A percentile compares a stretch with the other conserved stretches of the same genome.
Conservation (phyloP, 1,139 yeast genomes). For the Yarrowia galli region DNA sequence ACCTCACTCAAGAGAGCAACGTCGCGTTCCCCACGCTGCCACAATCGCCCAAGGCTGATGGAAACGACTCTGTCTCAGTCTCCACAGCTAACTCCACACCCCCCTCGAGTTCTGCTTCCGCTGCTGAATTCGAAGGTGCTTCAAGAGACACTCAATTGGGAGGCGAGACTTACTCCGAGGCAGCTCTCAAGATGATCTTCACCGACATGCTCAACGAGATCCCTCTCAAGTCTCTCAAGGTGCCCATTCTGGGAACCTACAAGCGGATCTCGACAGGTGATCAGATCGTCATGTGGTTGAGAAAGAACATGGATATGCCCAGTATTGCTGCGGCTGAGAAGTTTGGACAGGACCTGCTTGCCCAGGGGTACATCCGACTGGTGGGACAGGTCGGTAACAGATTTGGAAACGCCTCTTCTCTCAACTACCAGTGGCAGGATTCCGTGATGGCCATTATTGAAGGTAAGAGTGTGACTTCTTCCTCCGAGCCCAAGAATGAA, state of each 20-base stretch:
- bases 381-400: constrained; percentile 61
- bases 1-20: constrained; percentile 45
- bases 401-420: constrained; percentile 74
- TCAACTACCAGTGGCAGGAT: constrained; percentile 74
- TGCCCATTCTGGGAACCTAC: constrained; percentile 68
- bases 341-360: constrained; percentile 76
- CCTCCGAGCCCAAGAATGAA: background rate
- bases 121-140: background rate
- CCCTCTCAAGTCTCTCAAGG: constrained; percentile 56
- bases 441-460: constrained; percentile 10
- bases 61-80: background rate
- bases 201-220: constrained; percentile 53
- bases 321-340: constrained; percentile 69
- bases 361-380: constrained; percentile 65
- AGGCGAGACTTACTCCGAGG: constrained; percentile 42
- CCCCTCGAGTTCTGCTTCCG: constrained; percentile 1
- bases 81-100: constrained; percentile 6
- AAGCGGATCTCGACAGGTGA: constrained; percentile 67
- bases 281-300: constrained; percentile 64
- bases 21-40: constrained; percentile 40
- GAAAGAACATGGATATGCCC: constrained; percentile 52
- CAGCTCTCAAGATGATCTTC: constrained; percentile 50
- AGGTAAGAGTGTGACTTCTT: background rate
- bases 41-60: constrained; percentile 21
- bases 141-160: constrained; percentile 46